Evolutionary conservation across 1,284 basidiomycete species (phyloP).

Genomic region (Austroboletus niveus): DNA sequence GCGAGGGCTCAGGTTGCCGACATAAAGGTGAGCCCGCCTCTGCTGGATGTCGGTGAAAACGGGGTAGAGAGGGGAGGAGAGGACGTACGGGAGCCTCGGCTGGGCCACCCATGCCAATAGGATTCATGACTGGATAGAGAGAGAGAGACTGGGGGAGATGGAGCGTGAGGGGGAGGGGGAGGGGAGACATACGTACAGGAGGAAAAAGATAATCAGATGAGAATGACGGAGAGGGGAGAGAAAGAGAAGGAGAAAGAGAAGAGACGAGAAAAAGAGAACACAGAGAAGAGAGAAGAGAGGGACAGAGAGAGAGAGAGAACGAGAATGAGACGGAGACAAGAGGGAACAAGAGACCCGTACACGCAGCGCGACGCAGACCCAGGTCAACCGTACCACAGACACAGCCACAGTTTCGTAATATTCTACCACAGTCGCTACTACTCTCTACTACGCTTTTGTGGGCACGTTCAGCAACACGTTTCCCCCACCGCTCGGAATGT

Average conservation of each 20-base stretch:
- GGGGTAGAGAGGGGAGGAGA: conserved; percentile 27
- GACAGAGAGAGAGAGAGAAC: background rate
- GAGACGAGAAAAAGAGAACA: conserved; percentile 45
- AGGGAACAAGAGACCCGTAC: conserved; percentile 16
- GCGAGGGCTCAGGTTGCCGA: conserved; percentile 93
- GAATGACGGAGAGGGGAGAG: conserved; percentile 39
- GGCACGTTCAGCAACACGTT: conserved; percentile 85
- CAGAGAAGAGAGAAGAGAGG: conserved; percentile 41
- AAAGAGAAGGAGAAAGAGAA: conserved; percentile 37
- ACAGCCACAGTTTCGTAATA: conserved; percentile 17
- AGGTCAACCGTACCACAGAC: conserved; percentile 18
- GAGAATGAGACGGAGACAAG: conserved; percentile 23
- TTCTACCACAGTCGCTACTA: too few relatives aligned
- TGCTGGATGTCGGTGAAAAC: conserved; percentile 32
- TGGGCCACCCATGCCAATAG: conserved; percentile 62
- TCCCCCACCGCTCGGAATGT: conserved; percentile 78
- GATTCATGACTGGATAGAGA: conserved; percentile 71
- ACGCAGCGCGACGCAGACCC: conserved; percentile 21
- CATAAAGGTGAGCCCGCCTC: conserved; percentile 92
- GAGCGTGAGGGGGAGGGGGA: background rate
- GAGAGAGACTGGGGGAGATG: conserved; percentile 18
- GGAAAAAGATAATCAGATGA: conserved; percentile 41
- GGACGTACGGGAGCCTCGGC: conserved; percentile 72
- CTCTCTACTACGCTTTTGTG: conserved; percentile 44
- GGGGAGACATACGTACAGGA: conserved; percentile 35